Evolutionary conservation across 495 filamentous ascomycete genomes (phyloP), one percentile per base, ranked within the genome.

Genomic region (Cercophora scortea): DNA sequence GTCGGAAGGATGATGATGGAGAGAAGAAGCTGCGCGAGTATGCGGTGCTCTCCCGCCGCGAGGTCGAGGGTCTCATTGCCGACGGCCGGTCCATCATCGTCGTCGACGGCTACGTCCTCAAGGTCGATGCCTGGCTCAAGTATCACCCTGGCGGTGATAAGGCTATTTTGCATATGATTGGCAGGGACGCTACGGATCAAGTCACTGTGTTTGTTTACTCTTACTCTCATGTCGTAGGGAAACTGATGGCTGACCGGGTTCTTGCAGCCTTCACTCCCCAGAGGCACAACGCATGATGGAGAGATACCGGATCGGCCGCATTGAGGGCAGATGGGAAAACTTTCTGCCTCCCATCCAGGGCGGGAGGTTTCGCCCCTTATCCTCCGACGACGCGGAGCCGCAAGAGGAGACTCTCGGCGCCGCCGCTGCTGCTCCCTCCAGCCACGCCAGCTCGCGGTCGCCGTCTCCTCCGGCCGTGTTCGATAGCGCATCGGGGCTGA

Each of bases 111-210:
- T 80, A 84, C 62, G 91, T 95, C 6, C 69, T 97, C 51, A 93
- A 88, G 71, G 82, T 87, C 2, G 92, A 98, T 67, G 77, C 86
- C 32, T 98, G 88, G 87, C 73, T 92, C 34, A 79, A 79, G 47
- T 97, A 83, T 62, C 93, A 98, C 61, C 93, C 93, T 13, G 93
- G 93, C 50, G 93, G 93, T 44, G 87, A 91, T 60, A 95, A 89
- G 69, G 79, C 94, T 18, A 95, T 98, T 55, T 74, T 80, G 68
- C 93, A 98, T 65, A 92, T 97, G 90, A 84, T 98, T 47, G 93
- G 93, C 47, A 80, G 89, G 70, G 93, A 98, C 83, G 94, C 89
- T 38, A 96, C 93, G 15, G 90, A 96, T 68, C 93, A 97, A 70
- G 85, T 96, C 61, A 90, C 87, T 68, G 85, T 81, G 89, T 96